A percentile compares a stretch with the other conserved stretches of the same genome.
Conservation (phyloP, 1,284 basidiomycete species). For the Binderoboletus segoi region DNA sequence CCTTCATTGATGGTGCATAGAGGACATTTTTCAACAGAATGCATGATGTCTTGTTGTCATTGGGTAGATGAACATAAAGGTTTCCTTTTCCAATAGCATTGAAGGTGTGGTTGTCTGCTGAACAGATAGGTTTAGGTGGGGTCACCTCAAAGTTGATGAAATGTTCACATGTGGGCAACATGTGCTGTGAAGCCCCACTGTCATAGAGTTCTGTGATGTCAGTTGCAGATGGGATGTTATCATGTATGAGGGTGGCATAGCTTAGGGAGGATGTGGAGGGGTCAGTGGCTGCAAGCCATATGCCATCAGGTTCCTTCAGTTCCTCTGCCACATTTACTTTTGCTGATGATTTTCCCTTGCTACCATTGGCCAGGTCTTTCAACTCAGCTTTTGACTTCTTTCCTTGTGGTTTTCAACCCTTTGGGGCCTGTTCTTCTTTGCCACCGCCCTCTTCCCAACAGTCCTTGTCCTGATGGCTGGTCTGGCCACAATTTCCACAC, state of each 20-base stretch:
- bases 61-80: slow-evolving; percentile 38
- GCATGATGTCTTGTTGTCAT: slow-evolving; percentile 29
- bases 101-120: slow-evolving; percentile 37
- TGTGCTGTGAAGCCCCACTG: slow-evolving; percentile 41
- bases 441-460: slow-evolving; percentile 17
- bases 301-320: too few species aligned
- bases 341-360: too few species aligned
- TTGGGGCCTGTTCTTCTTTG: slow-evolving; percentile 10
- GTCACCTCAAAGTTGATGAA: slow-evolving; percentile 37
- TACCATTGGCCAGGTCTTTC: too few species aligned
- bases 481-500: slow-evolving; percentile 7
- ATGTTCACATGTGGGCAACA: slow-evolving; percentile 39
- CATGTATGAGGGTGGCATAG: too few species aligned
- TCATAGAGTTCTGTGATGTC: slow-evolving; percentile 35
- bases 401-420: slow-evolving; percentile 2
- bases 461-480: neutral
- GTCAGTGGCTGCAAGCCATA: too few species aligned
- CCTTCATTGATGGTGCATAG: slow-evolving; percentile 33
- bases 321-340: too few species aligned
- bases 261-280: too few species aligned
- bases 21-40: slow-evolving; percentile 40
- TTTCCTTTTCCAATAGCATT: slow-evolving; percentile 37
- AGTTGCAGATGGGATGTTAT: too few species aligned
- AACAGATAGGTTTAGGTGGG: slow-evolving; percentile 11
- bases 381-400: too few species aligned